phyloP scores from a whole-genome alignment of 768 basidiomycete genomes.

The Boletus subparvulus region DNA sequence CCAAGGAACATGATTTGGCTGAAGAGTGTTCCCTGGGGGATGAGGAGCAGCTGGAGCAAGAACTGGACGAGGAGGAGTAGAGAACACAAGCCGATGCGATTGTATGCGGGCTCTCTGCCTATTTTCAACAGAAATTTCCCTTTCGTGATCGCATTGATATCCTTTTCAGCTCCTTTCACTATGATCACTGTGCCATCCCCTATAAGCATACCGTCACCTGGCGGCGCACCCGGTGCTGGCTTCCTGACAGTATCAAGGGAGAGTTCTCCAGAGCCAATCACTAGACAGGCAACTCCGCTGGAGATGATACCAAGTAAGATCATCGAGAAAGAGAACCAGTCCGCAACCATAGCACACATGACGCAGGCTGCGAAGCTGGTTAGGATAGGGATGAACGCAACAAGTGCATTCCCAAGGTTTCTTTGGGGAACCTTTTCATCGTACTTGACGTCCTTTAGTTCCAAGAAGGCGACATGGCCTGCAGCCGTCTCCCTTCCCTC shows the following conservation, averaged over 20 bases:
- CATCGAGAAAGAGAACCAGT: slow-evolving; percentile 34
- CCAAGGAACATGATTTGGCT: slow-evolving; percentile 37
- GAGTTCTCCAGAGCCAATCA: slow-evolving; percentile 32
- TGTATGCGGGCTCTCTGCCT: slow-evolving; percentile 9
- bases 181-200: slow-evolving; percentile 27
- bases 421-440: slow-evolving; percentile 7
- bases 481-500: slow-evolving; percentile 19
- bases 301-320: slow-evolving; percentile 35
- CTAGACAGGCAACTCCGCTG: slow-evolving; percentile 30
- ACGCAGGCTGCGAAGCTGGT: slow-evolving; percentile 24
- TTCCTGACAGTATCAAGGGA: slow-evolving; percentile 10
- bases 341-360: slow-evolving; percentile 25
- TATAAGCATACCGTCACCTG: slow-evolving; percentile 34
- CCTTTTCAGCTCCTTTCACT: slow-evolving; percentile 32
- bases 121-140: slow-evolving; percentile 29
- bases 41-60: slow-evolving; percentile 35
- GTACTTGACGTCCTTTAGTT: slow-evolving; percentile 23
- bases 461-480: slow-evolving; percentile 21
- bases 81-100: slow-evolving; percentile 27
- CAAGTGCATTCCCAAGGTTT: slow-evolving; percentile 3
- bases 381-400: slow-evolving; percentile 27
- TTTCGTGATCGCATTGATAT: slow-evolving; percentile 33
- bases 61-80: slow-evolving; percentile 35
- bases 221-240: slow-evolving; percentile 27
- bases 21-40: slow-evolving; percentile 35